Conservation (phyloP, 1,139 yeast genomes). For the Magnusiomyces suaveolens region DNA sequence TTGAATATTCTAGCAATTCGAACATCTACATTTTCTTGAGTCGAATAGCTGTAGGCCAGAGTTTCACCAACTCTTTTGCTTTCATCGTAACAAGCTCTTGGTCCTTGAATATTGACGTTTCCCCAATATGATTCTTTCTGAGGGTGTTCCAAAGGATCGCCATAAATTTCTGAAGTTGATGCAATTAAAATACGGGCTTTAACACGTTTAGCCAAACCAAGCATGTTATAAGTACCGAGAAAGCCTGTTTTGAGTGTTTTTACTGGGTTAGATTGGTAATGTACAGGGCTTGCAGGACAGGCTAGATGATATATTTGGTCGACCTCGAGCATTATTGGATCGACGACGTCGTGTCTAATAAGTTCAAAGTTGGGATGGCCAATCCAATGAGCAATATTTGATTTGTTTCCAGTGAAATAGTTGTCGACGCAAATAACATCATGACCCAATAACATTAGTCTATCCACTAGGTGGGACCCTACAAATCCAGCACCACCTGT, state of each 20-base stretch:
- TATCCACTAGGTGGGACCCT: conserved; percentile 23
- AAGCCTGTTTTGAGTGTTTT: conserved; percentile 25
- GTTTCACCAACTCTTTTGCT: conserved; percentile 26
- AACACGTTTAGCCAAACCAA: conserved; percentile 24
- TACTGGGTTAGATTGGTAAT: conserved; percentile 25
- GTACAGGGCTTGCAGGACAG: conserved; percentile 25
- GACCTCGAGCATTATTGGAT: conserved; percentile 22
- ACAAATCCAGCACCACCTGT: conserved; percentile 26
- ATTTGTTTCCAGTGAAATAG: conserved; percentile 23
- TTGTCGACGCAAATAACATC: conserved; percentile 24
- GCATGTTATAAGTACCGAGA: conserved; percentile 25
- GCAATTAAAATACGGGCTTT: conserved; percentile 23
- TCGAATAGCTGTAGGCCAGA: conserved; percentile 21
- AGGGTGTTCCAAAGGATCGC: conserved; percentile 26
- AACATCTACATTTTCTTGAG: conserved; percentile 23
- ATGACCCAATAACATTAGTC: conserved; percentile 22
- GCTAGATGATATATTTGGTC: conserved; percentile 25
- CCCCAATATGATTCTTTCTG: conserved; percentile 25
- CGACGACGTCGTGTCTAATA: conserved; percentile 24
- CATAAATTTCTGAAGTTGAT: conserved; percentile 24
- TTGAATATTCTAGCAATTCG: conserved; percentile 25
- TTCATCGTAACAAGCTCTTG: conserved; percentile 26
- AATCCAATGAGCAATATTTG: conserved; percentile 23
- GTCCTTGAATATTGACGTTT: conserved; percentile 23
- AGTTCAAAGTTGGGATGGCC: conserved; percentile 26